Base-by-base conservation (phyloP, 257 asterid genomes). In the Oldenlandia corymbosa region DNA sequence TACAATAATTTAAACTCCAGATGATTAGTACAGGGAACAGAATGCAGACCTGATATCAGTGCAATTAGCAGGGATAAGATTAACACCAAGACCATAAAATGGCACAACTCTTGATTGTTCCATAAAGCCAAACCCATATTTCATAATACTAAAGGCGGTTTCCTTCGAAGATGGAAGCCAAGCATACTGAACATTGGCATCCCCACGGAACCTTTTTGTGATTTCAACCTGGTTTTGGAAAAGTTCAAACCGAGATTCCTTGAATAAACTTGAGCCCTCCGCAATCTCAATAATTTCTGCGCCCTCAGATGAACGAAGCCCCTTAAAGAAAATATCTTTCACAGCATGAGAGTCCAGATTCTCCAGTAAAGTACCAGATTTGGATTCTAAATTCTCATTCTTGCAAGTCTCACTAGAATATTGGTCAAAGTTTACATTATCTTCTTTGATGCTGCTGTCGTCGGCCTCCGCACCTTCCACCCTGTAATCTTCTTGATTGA, bases 141-240 rank as follows among this genome's bases (percentile, higher is more conserved):
- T 78, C 70, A 84, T 52, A 14, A 86, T 75, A 67, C 79, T 72
- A 4, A 72, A 69, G 47, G 78, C 64, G 28, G 83, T 73, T 72
- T 62, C 81, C 67, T 79, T 81, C 20, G 86, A 77, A 74, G 83
- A 86, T 66, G 96, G 98, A 64, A 91, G 93, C 98, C 98, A 91
- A 28, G 96, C 98, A 67, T 78, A 88, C 58, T 43, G 76, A 48
- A 88, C 72, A 79, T 80, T 80, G 52, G 94, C 85, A 86, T 77
- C 81, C 48, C 96, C 98, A 16, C 91, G 94, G 69, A 34, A 72
- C 67, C 65, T 85, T 72, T 77, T 70, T 13, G 84, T 80, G 50
- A 91, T 84, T 50, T 88, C 91, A 55, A 66, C 74, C 78, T 84
- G 96, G 72, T 91, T 91, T 70, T 73, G 80, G 65, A 91, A 91